Conservation (phyloP, 2,329 filamentous ascomycete species). For the Dactylellina cionopaga region DNA sequence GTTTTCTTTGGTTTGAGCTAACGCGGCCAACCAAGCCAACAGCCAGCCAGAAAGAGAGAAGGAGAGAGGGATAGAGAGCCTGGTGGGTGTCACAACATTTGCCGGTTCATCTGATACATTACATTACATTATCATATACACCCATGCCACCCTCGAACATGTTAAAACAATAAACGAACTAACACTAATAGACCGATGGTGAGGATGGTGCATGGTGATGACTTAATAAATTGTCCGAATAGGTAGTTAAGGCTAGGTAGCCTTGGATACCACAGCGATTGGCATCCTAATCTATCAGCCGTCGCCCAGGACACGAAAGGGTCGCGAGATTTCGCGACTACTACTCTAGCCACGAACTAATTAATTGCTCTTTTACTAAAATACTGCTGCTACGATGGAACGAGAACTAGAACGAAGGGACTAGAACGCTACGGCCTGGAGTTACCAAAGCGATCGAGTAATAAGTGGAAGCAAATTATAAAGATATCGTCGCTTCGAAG, state of each 20-base stretch:
- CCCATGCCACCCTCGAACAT: too few species aligned
- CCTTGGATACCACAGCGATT: background rate
- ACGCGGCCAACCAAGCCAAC: background rate
- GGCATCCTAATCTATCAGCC: background rate
- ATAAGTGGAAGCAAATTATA: background rate
- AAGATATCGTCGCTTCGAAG: constrained; percentile 15
- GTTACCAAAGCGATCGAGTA: background rate
- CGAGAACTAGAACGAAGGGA: too few species aligned
- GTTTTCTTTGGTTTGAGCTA: constrained; percentile 4
- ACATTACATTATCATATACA: too few species aligned
- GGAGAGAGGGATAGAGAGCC: background rate
- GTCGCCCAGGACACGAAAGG: constrained; percentile 30
- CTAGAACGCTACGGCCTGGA: background rate
- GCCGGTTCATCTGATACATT: background rate
- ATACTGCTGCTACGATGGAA: background rate
- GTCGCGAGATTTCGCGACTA: background rate
- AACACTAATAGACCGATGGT: too few species aligned
- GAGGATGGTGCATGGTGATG: too few species aligned
- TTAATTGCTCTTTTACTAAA: background rate
- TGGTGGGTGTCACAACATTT: background rate
- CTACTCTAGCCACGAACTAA: background rate
- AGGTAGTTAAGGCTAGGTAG: too few species aligned
- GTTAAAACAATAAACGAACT: too few species aligned
- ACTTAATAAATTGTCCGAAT: too few species aligned
- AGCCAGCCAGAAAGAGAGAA: background rate